phyloP scores from a whole-genome alignment of 129 eudicot species.

The Cynara cardunculus region DNA sequence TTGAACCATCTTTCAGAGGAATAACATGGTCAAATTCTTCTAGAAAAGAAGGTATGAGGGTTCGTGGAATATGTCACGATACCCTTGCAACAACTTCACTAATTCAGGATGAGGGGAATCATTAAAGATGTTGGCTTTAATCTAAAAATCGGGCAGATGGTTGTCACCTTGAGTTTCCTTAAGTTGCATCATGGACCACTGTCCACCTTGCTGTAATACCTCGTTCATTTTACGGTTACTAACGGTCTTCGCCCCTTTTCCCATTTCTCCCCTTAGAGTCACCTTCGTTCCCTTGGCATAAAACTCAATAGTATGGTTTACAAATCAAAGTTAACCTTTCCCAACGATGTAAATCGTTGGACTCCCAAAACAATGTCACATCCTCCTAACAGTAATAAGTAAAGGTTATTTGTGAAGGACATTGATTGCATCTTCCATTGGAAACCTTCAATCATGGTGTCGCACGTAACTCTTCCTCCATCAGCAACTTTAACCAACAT shows the following conservation, averaged over 20 bases:
- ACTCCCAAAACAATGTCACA: constrained; percentile 16
- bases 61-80: neutral
- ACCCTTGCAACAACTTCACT: neutral
- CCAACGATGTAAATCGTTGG: neutral
- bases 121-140: no score
- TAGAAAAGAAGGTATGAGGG: neutral
- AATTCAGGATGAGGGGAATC: neutral
- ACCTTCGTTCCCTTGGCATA: neutral
- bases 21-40: neutral
- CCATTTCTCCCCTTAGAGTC: neutral
- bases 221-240: no score
- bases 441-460: neutral
- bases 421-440: neutral
- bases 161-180: no score
- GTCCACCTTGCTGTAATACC: no score
- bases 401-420: neutral
- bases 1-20: neutral
- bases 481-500: neutral
- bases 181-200: no score
- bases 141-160: no score
- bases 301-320: neutral
- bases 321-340: neutral
- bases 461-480: neutral
- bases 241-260: no score
- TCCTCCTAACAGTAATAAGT: neutral